These are phyloP conservation scores for Mucor irregularis DNA, from an alignment of 371 early-diverging fungal genomes.

Conservation along the genomic window DNA sequence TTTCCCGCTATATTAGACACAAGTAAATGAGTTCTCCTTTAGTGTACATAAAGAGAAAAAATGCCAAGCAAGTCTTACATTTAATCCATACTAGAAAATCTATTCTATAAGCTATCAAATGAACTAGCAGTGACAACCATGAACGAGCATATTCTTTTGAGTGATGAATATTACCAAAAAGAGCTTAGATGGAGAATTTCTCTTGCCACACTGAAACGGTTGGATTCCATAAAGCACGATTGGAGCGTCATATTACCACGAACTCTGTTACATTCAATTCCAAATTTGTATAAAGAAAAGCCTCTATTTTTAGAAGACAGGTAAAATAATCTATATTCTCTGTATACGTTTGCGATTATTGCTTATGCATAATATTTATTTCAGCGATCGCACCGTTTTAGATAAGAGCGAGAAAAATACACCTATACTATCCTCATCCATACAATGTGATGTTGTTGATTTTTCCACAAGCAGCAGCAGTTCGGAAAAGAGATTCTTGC, in stretches of 20 bases:
- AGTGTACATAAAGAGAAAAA: no score
- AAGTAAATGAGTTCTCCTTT: not conserved
- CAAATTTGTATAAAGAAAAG: not conserved
- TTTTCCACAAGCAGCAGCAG: no score
- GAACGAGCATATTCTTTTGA: not conserved
- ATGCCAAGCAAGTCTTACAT: not conserved
- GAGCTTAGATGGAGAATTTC: conserved; percentile 8
- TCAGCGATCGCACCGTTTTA: no score
- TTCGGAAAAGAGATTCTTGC: no score
- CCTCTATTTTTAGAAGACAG: not conserved
- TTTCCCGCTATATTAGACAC: conserved; percentile 7
- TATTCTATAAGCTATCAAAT: not conserved
- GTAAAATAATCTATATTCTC: no score
- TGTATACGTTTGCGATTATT: not conserved
- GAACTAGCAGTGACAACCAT: not conserved
- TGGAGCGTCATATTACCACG: conserved; percentile 1
- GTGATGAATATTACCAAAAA: not conserved
- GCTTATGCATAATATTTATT: no score
- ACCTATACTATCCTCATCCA: no score
- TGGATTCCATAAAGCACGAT: not conserved
- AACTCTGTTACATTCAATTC: not conserved
- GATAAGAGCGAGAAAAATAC: no score
- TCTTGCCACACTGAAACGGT: conserved; percentile 2
- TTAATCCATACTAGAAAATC: not conserved
- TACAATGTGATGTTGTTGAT: no score